Percentiles rank a stretch among this genome's conserved stretches.
phyloP scores from a whole-genome alignment of 441 rosid genomes.

The Eutrema salsugineum region DNA sequence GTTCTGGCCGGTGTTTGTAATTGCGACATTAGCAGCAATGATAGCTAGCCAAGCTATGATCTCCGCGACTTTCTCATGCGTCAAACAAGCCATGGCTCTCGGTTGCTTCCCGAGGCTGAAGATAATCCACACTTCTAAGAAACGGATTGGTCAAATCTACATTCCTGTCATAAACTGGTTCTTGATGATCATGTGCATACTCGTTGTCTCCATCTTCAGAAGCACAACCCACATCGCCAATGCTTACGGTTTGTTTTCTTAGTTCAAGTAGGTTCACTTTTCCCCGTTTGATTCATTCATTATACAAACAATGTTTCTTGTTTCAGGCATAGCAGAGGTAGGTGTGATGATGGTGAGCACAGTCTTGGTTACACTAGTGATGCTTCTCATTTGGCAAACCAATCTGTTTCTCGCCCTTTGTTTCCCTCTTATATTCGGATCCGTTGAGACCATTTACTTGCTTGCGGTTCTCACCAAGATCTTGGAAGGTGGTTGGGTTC shows the following conservation, averaged over 20 bases:
- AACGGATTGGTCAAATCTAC: conserved; percentile 88
- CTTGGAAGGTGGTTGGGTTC: conserved; percentile 90
- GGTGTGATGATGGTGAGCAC: conserved; percentile 96
- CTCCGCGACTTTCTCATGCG: conserved; percentile 95
- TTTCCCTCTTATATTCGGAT: conserved; percentile 77
- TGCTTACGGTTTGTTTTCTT: conserved; percentile 72
- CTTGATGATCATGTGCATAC: conserved; percentile 85
- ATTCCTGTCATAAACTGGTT: conserved; percentile 91
- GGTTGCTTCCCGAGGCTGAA: conserved; percentile 96
- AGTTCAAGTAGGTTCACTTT: background rate
- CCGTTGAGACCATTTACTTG: conserved; percentile 71
- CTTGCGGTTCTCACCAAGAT: conserved; percentile 82
- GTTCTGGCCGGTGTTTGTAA: conserved; percentile 86
- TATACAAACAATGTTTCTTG: too few species aligned
- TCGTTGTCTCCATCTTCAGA: conserved; percentile 78
- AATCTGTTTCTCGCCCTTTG: conserved; percentile 68
- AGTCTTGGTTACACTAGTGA: conserved; percentile 79
- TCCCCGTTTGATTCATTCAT: too few species aligned
- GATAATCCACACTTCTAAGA: conserved; percentile 89
- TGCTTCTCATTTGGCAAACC: conserved; percentile 95
- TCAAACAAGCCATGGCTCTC: conserved; percentile 95
- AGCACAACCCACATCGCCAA: conserved; percentile 92
- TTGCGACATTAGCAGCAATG: conserved; percentile 92
- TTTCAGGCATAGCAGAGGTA: conserved; percentile 97
- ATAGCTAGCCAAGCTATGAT: conserved; percentile 99